Percentiles rank a stretch among this genome's conserved stretches.
Evolutionary conservation across 306 rosid species (phyloP).

Genomic region (Leucaena leucocephala): DNA sequence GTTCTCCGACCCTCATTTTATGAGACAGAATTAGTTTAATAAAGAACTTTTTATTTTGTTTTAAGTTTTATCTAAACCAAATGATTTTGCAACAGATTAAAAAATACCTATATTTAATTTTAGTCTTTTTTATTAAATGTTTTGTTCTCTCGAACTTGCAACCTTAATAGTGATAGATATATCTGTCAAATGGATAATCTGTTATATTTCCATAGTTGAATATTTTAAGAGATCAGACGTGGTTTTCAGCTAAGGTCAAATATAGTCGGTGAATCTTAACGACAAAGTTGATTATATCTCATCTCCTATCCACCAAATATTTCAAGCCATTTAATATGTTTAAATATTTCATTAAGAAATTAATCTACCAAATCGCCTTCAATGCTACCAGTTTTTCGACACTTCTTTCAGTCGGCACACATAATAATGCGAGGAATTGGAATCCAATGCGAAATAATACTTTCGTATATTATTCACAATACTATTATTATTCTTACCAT

Average conservation of each 20-base stretch:
- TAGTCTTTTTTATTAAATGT: neutral
- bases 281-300: conserved; percentile 17
- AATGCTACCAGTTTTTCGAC: neutral
- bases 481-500: neutral
- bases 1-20: neutral
- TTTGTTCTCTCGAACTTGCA: neutral
- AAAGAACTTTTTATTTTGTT: neutral
- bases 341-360: neutral
- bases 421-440: conserved; percentile 12
- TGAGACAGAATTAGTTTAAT: neutral
- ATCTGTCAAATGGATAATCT: neutral
- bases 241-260: conserved; percentile 16
- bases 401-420: neutral
- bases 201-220: conserved; percentile 6
- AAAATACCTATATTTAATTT: neutral
- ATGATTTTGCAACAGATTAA: neutral
- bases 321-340: conserved; percentile 12
- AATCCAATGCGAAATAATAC: conserved; percentile 11
- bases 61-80: neutral
- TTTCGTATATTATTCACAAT: neutral
- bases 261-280: conserved; percentile 30
- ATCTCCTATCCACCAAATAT: neutral
- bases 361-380: neutral
- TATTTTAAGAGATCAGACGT: neutral
- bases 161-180: neutral